A percentile compares a stretch with the other conserved stretches of the same genome.
These are phyloP conservation scores for Trifolium fragiferum DNA, from an alignment of 306 rosid species.

Conservation along the genomic window DNA sequence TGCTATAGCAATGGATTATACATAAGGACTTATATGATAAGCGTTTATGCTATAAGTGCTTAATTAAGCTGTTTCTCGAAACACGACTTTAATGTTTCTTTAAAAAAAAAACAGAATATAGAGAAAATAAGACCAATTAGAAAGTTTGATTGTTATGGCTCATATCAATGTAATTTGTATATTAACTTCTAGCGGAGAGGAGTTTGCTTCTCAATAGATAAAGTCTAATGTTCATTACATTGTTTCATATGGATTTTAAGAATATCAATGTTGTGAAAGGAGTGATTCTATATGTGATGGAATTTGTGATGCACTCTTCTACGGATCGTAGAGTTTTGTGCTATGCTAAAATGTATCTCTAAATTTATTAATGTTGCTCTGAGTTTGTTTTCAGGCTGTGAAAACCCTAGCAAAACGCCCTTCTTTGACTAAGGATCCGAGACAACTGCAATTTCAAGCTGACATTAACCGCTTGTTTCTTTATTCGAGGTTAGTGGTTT, in stretches of 20 bases:
- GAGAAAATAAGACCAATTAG: not conserved
- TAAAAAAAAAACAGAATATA: not conserved
- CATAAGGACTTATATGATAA: not conserved
- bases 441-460: slow-evolving; percentile 76
- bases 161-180: not conserved
- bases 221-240: not conserved
- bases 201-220: not conserved
- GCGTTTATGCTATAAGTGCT: not conserved
- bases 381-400: slow-evolving; percentile 59
- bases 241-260: slow-evolving; percentile 2
- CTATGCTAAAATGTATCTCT: not conserved
- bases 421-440: slow-evolving; percentile 65
- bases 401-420: slow-evolving; percentile 70
- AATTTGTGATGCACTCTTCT: not conserved
- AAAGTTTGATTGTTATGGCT: not conserved
- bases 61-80: not conserved
- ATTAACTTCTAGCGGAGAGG: not conserved
- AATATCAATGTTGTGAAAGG: not conserved
- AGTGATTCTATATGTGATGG: not conserved
- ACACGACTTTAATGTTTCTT: not conserved
- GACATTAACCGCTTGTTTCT: slow-evolving; percentile 88
- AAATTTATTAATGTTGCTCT: not conserved
- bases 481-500: slow-evolving; percentile 65
- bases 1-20: not conserved
- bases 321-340: slow-evolving; percentile 19